These are phyloP conservation scores for Microdochium trichocladiopsis DNA, from an alignment of 2,329 filamentous ascomycete species.

Conservation along the genomic window DNA sequence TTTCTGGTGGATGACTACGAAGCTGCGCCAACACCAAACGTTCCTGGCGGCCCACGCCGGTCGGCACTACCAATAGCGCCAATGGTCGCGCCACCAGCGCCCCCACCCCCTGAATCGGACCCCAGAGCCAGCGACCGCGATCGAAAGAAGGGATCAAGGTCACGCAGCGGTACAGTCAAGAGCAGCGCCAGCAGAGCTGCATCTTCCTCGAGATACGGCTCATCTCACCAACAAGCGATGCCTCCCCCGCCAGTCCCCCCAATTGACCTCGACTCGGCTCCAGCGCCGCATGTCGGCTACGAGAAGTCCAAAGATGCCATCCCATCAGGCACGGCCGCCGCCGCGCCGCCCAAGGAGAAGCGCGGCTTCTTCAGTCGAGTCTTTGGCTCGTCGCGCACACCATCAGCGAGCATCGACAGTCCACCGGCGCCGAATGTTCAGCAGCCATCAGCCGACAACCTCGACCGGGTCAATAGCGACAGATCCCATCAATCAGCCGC, in stretches of 20 bases:
- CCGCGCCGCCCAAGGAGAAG: conserved; percentile 53
- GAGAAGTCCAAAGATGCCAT: conserved; percentile 48
- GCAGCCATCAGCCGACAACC: conserved; percentile 6
- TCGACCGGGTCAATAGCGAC: conserved; percentile 14
- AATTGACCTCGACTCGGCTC: conserved; percentile 44
- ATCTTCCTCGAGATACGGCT: conserved; percentile 15
- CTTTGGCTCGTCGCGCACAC: conserved; percentile 68
- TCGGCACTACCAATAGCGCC: conserved; percentile 8
- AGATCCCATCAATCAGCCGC: conserved; percentile 21
- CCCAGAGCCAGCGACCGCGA: conserved; percentile 9
- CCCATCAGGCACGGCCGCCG: conserved; percentile 31
- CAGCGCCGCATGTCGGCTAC: conserved; percentile 51
- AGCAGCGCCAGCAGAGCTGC: conserved; percentile 27
- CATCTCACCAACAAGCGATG: conserved; percentile 18
- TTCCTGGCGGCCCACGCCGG: conserved; percentile 70
- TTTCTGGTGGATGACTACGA: conserved; percentile 58
- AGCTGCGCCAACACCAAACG: conserved; percentile 77
- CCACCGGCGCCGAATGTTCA: conserved; percentile 5
- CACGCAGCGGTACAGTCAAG: conserved; percentile 31
- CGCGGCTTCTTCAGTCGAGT: conserved; percentile 91
- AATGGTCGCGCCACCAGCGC: not conserved
- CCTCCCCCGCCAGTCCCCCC: conserved; percentile 19
- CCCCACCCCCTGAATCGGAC: not conserved
- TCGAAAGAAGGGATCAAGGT: conserved; percentile 49
- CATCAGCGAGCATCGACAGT: not conserved